Base-by-base conservation (phyloP, 2,329 filamentous ascomycete species). In the Torrubiellomyces zombiae region DNA sequence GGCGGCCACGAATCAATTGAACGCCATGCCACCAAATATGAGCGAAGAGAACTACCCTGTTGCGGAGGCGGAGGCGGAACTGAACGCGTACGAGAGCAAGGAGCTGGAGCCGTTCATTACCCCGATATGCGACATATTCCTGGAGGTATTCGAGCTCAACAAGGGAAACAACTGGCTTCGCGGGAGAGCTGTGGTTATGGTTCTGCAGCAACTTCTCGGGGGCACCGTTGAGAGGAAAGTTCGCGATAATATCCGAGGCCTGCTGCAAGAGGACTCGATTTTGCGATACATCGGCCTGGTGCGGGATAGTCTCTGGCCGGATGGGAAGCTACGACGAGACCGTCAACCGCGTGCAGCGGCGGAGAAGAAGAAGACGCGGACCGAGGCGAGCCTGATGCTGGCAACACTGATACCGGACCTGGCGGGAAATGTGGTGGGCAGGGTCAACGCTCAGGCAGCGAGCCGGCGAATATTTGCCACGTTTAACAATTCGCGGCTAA, bases 211-310 rank as follows among this genome's bases (percentile, higher is more conserved):
- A 49, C 67, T 98, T 5, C 70, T 98, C 1, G 89, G 89, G 9
- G 86, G 89, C 13, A 95, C 89, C 0, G 91, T 98, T 33, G 89
- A 98, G 53, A 75, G 85, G 31, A 94, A 93, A 50, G 78, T 95
- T 16, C 74, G 89, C 12, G 89, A 98, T 31, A 78, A 74, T 27
- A 75, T 83, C 20, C 75, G 72, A 36, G 58, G 65, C 21, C 56
- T 91, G 1, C 55, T 81, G 1, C 71, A 80, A 30, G 85, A 94
- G 35, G 78, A 89, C 12, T 73, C 73, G 3, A 53, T 95, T 7
- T 57, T 86, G 20, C 69, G 66, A 28, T 92, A 89, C 44, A 60
- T 95, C 17, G 60, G 65, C 14, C 53, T 81, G 28, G 49, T 86
- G n/a, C 75, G 68, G 35, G 74, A 79, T 26, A 70, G 56, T 7